phyloP scores from a whole-genome alignment of 164 flowering plant genomes.

The Warburgia ugandensis region DNA sequence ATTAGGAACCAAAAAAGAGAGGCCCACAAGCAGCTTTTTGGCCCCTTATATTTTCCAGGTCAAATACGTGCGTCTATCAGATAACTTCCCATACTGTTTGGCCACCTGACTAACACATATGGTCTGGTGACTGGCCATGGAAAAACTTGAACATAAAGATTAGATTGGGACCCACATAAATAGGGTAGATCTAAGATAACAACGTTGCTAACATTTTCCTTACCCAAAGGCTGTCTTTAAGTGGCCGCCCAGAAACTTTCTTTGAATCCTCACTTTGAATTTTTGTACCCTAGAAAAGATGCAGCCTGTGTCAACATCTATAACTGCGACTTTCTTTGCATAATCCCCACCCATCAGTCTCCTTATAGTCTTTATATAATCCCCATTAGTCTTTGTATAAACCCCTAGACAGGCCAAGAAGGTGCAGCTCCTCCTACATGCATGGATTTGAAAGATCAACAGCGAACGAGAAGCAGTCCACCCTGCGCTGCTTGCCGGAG shows the following conservation, averaged over 20 bases:
- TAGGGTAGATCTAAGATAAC: constrained; percentile 6
- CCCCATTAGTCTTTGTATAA: too few species aligned
- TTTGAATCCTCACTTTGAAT: not conserved
- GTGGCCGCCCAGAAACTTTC: constrained; percentile 6
- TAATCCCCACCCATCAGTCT: too few species aligned
- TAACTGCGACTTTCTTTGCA: not conserved
- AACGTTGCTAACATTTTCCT: not conserved
- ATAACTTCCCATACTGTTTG: too few species aligned
- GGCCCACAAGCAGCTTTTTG: not conserved
- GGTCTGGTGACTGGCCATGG: too few species aligned
- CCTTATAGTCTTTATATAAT: too few species aligned
- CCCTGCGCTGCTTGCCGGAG: constrained; percentile 48
- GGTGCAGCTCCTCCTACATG: not conserved
- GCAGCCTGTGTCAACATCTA: not conserved
- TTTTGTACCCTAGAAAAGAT: not conserved
- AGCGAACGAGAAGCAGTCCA: constrained; percentile 7
- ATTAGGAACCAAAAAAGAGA: too few species aligned
- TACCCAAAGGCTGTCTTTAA: not conserved
- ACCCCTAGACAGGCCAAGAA: too few species aligned
- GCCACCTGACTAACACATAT: too few species aligned
- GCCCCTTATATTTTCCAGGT: too few species aligned
- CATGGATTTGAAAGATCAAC: constrained; percentile 11
- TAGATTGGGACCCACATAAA: too few species aligned
- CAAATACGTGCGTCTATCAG: too few species aligned
- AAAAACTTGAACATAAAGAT: too few species aligned